Evolutionary conservation across 768 basidiomycete genomes (phyloP), one percentile per base, ranked within the genome.

Genomic region (Flagelloscypha sp.): DNA sequence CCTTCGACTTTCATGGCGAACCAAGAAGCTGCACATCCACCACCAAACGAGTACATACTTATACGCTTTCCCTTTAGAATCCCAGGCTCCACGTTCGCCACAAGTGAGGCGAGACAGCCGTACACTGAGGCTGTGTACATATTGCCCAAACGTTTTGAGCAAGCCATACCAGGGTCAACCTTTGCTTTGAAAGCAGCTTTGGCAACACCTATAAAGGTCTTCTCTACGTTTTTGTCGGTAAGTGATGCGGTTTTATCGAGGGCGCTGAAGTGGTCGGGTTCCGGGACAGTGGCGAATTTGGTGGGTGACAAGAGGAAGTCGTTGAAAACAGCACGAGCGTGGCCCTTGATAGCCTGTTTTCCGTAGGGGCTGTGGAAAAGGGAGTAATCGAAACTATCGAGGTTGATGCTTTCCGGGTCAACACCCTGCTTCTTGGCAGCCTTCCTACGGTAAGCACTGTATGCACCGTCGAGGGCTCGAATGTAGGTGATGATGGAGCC

Each of bases 291-390:
- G 16, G 66, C 62, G 45, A 69, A 74, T 28, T 62, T 53, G 5
- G 62, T 53, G 6, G 82, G 79, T 53, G 70, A 66, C 34, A 67
- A 56, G 45, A 80, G 59, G 61, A 78, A 84, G 61, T 84, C 82
- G 53, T 79, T 72, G 57, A 66, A 76, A 43, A 70, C 64, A 40
- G 84, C 56, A 30, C 82, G 73, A 19, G 78, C 82, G 50, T 80
- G 70, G 24, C 76, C 79, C 59, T 83, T 84, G 54, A 80, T 78
- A 28, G 84, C 83, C 52, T 81, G 72, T 64, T 84, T 84, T 55
- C 83, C 83, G 56, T 83, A 84, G 0, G 82, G 82, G 21, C 72
- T 71, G 61, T 84, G 82, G 67, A 84, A 78, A 36, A 78, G 68
- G 41, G 71, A 58, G 51, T 74, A 84, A 58, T 84, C 82, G 46